Base-by-base conservation (phyloP, 257 asterid genomes). In the Mentha longifolia region DNA sequence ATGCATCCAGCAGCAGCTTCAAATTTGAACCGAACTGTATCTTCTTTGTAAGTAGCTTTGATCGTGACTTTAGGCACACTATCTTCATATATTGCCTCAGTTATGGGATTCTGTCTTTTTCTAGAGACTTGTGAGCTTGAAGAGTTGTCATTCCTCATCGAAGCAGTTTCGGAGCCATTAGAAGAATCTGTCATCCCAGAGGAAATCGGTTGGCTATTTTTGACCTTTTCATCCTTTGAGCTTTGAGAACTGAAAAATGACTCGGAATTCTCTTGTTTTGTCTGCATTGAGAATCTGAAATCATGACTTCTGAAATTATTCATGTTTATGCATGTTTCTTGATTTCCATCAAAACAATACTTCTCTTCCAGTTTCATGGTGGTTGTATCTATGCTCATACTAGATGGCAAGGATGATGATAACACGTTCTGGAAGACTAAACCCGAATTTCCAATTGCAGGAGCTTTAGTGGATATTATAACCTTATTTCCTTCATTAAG, bases 31-130 rank as follows among this genome's bases (percentile, higher is more conserved):
- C 96, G 86, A 20, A 81, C 31, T 3, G 81, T 86, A 42, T 92
- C 93, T 46, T 82, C 93, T 68, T 77, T 85, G 74, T 87, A 87
- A 45, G 89, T 80, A 64, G 95, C 90, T 84, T 92, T 92, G 20
- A 83, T 73, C 0, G 82, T 75, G 13, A 92, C 80, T 73, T 69
- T 87, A 37, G 81, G 77, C 39, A 72, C 74, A 61, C 80, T 72
- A n/a, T 80, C 88, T 14, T 76, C 86, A 68, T 14, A 72, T 47
- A 56, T 70, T 52, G 77, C 25, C 51, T 77, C 80, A 7, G 61
- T 63, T 68, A 64, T 76, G 41, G 72, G 42, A 33, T 52, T 71
- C 22, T 74, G 74, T 54, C 33, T 62, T 67, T 68, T 79, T 5
- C 56, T 74, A 56, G 68, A 76, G 60, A 79, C 85, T 64, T 74